Conservation (phyloP, 805 yeast genomes). For the Candida ficus region DNA sequence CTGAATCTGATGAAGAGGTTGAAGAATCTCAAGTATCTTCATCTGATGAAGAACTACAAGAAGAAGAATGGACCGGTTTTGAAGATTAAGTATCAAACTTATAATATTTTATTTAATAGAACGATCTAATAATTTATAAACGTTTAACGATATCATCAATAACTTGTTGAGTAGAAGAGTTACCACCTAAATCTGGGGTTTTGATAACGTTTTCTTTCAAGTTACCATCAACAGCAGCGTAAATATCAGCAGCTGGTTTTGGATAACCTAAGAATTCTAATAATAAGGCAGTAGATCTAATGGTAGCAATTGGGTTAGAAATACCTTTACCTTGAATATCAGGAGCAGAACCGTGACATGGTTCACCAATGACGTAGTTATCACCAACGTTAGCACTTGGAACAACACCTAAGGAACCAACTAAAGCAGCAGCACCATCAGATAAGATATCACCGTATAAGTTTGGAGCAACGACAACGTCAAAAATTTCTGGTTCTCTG, state of each 20-base stretch:
- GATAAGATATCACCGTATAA: slow-evolving; percentile 95
- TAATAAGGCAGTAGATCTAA: slow-evolving; percentile 96
- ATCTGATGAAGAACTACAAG: slow-evolving; percentile 5
- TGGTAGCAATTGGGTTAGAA: slow-evolving; percentile 96
- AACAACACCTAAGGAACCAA: slow-evolving; percentile 96
- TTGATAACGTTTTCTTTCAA: slow-evolving; percentile 65
- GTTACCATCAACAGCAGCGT: slow-evolving; percentile 92
- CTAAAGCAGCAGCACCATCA: slow-evolving; percentile 97
- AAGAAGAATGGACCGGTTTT: slow-evolving; percentile 33
- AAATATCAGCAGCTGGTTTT: slow-evolving; percentile 85
- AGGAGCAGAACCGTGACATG: slow-evolving; percentile 99
- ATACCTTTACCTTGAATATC: slow-evolving; percentile 95
- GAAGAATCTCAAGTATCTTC: background rate
- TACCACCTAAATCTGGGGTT: slow-evolving; percentile 97
- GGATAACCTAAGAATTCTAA: slow-evolving; percentile 92
- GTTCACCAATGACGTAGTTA: slow-evolving; percentile 94
- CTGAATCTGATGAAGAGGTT: background rate
- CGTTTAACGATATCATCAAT: slow-evolving; percentile 65
- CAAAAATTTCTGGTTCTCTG: slow-evolving; percentile 96
- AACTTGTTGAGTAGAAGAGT: slow-evolving; percentile 80
- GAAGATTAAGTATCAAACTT: slow-evolving; percentile 13
- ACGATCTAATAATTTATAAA: slow-evolving; percentile 12
- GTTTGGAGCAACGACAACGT: slow-evolving; percentile 98
- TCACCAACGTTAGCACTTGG: slow-evolving; percentile 99
- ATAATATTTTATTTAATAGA: background rate